Base-by-base conservation (phyloP, 2,329 filamentous ascomycete species). In the Lizonia empirigonia region DNA sequence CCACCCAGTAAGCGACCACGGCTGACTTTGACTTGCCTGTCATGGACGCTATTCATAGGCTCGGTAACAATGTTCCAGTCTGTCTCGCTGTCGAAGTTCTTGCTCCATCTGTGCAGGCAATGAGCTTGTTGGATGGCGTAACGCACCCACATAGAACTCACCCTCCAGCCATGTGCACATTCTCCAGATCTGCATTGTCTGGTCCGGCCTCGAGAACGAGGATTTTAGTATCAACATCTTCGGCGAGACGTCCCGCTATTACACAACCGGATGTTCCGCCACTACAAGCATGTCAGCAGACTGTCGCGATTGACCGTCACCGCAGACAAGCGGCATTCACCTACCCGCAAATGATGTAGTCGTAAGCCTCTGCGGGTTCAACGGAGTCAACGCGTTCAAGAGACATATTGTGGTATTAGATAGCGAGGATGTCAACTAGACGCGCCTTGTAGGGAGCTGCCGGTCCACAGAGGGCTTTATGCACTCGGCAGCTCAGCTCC, bases 31-130 rank as follows among this genome's bases (percentile, higher is more conserved):
- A 81, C 72, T 50, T 76, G 73, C 3, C 79, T 71, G 22, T 70
- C 63, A 19, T 79, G 73, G 15, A 78, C 69, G 3, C 70, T 69
- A 5, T 67, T 45, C 27, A 70, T 73, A 5, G 74, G 72, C 30
- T 75, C 72, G 1, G 77, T 77, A 16, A 74, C 52, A 27, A 82
- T 76, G 38, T 80, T 82, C 80, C 79, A 82, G 49, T 82, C 80
- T 0, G 77, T 77, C 49, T 79, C 77, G 8, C 68, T 74, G 46
- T 79, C 78, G 45, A 80, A 76, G 39, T 77, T 78, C 32, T 77
- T 70, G 13, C 73, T 73, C 76, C 77, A 78, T 37, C 65, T 49
- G n/a, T 13, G 9, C 15, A 22, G 5, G 41, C 58, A 70, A 62
- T 47, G 12, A 47, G 40, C 13, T 48, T 16, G 13, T 13, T 22